Evolutionary conservation across 176 grass and related monocot genomes (phyloP), one percentile per base, ranked within the genome.

Genomic region (Oryza coarctata): DNA sequence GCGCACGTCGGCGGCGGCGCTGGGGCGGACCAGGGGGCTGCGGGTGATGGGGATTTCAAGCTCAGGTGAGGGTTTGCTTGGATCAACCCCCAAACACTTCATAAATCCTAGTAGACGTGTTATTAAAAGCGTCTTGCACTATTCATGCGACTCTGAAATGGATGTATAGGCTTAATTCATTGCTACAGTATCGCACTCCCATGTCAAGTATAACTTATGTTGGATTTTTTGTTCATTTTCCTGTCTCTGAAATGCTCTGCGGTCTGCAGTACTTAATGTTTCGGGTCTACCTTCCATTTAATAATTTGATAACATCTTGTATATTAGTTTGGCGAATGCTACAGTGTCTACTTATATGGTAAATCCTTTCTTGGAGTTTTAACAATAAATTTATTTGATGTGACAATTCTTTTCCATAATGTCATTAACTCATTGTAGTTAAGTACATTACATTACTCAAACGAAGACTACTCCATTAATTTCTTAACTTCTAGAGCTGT

Each of bases 11-110:
- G 61, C 13, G 64, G 32, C 3, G 34, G 35, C 25, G 68, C 29
- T 55, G 41, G 63, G 20, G 31, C 11, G 49, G 26, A 62, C 14
- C 85, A 77, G 66, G 85, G 90, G 29, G 75, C 9, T 23, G 58
- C 57, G 0, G 83, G 49, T 22, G 72, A 85, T 32, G 91, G 74
- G 63, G 85, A 81, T 88, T 83, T 80, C 29, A 92, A 86, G 86
- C 82, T 84, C 68, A 92, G 90, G 90, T 92, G 61, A 78, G 65
- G 41, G 11, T 80, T 30, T 52, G 36, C 77, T 78, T 25, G 28
- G 70, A 69, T 27, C 65, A 44, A 60, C 9, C 38, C 1, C 33
- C 5, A 22, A 60, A 44, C 14, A 43, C 9, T 60, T 18, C 4
- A 31, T 2, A 27, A 35, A 80, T 27, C 41, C 57, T 15, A 30